A percentile compares a stretch with the other conserved stretches of the same genome.
Conservation (phyloP, 164 flowering plant genomes). For the Malania oleifera region DNA sequence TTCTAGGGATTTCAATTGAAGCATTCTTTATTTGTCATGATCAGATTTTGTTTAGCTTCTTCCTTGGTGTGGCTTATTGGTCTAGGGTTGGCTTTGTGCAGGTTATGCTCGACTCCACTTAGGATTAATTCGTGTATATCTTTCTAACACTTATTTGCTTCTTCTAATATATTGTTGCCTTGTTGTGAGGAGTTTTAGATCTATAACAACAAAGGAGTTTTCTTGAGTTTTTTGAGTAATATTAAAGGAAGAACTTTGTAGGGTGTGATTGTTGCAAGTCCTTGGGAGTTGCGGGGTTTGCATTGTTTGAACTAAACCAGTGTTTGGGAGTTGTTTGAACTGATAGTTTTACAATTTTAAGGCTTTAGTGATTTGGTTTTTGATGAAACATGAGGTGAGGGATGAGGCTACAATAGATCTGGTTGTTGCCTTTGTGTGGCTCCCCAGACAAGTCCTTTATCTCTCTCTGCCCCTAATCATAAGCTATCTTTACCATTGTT, state of each 20-base stretch:
- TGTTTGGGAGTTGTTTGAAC: background rate
- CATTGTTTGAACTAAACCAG: slow-evolving; percentile 4
- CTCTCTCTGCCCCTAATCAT: too few relatives aligned
- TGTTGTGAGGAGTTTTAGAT: background rate
- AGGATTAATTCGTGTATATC: background rate
- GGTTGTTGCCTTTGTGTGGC: too few relatives aligned
- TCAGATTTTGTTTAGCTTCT: slow-evolving; percentile 12
- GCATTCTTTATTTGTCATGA: slow-evolving; percentile 8
- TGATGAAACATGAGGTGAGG: too few relatives aligned
- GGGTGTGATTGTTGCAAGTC: too few relatives aligned
- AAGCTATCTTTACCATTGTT: too few relatives aligned
- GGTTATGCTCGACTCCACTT: slow-evolving; percentile 2
- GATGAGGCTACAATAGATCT: too few relatives aligned
- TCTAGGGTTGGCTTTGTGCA: slow-evolving; percentile 16
- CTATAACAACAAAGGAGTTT: background rate
- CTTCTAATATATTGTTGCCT: too few relatives aligned
- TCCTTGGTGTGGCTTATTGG: slow-evolving; percentile 7
- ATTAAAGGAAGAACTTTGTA: too few relatives aligned
- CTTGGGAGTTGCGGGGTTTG: background rate
- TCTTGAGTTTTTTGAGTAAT: slow-evolving; percentile 5
- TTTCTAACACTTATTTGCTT: background rate
- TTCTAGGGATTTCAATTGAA: slow-evolving; percentile 20
- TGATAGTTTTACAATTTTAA: background rate
- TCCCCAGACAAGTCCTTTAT: too few relatives aligned
- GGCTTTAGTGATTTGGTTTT: too few relatives aligned